Percentiles rank a stretch among this genome's conserved stretches.
These are phyloP conservation scores for Mortierella sp. DNA, from an alignment of 371 early-diverging fungal genomes.

Conservation along the genomic window DNA sequence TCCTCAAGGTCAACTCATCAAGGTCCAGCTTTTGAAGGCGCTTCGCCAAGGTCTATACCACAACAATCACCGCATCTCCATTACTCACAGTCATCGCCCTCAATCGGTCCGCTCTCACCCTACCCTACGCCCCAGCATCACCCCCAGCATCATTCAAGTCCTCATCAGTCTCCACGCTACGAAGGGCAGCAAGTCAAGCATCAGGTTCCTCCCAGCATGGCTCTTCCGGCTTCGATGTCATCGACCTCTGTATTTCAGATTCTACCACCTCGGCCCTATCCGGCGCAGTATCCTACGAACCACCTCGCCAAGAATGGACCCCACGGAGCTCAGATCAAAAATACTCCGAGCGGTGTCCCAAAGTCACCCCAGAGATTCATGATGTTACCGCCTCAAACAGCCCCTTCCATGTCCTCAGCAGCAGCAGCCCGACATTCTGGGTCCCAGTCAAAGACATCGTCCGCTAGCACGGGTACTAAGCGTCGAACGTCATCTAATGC, in stretches of 20 bases:
- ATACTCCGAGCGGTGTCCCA: conserved; percentile 10
- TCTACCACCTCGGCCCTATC: conserved; percentile 19
- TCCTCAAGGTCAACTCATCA: conserved; percentile 7
- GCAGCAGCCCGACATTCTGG: conserved; percentile 14
- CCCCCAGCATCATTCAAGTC: conserved; percentile 30
- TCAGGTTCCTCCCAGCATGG: conserved; percentile 16
- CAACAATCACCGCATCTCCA: conserved; percentile 28
- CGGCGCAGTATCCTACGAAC: conserved; percentile 8
- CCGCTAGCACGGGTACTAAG: conserved; percentile 8
- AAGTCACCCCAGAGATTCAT: conserved; percentile 28
- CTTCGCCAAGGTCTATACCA: conserved; percentile 26
- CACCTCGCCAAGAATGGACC: not conserved
- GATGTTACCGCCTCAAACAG: conserved; percentile 44
- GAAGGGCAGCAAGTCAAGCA: conserved; percentile 16
- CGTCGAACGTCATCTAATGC: conserved; percentile 24
- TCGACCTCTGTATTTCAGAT: conserved; percentile 28
- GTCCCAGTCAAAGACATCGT: conserved; percentile 3
- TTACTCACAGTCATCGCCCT: conserved; percentile 9
- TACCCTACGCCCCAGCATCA: conserved; percentile 45
- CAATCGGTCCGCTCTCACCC: conserved; percentile 29
- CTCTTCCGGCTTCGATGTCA: conserved; percentile 26
- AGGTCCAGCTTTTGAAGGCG: conserved; percentile 3
- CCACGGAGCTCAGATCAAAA: conserved; percentile 7
- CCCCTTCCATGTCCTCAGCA: conserved; percentile 11
- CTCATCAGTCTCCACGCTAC: conserved; percentile 30